Evolutionary conservation across 495 filamentous ascomycete species (phyloP).

Genomic region (Lophiostoma macrostomum): DNA sequence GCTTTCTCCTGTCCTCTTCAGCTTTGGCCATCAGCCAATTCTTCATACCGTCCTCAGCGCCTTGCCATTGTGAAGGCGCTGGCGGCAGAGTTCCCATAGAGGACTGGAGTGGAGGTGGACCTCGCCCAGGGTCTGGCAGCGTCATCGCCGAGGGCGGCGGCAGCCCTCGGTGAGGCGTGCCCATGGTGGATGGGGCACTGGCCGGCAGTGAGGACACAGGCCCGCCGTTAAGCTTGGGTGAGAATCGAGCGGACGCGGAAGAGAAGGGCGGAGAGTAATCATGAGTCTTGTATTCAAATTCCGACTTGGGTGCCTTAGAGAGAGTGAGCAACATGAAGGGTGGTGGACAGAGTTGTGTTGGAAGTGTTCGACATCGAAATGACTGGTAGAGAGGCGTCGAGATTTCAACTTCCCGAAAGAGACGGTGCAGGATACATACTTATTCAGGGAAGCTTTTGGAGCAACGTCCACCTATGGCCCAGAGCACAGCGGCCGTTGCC

Average conservation of each 20-base stretch:
- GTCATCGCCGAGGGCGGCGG: slow-evolving; percentile 73
- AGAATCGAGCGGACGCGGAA: slow-evolving; percentile 55
- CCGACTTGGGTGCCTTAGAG: slow-evolving; percentile 56
- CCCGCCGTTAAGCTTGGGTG: slow-evolving; percentile 54
- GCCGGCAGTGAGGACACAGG: slow-evolving; percentile 45
- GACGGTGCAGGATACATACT: slow-evolving; percentile 30
- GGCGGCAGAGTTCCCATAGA: slow-evolving; percentile 57
- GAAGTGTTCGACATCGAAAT: slow-evolving; percentile 23
- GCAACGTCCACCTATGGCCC: slow-evolving; percentile 31
- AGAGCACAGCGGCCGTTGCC: slow-evolving; percentile 28
- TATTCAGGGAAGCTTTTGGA: slow-evolving; percentile 27
- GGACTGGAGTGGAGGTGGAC: slow-evolving; percentile 19
- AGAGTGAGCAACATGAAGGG: slow-evolving; percentile 62
- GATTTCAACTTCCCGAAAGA: slow-evolving; percentile 15
- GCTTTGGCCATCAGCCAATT: slow-evolving; percentile 77
- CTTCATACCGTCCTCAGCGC: slow-evolving; percentile 74
- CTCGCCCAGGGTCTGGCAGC: slow-evolving; percentile 44
- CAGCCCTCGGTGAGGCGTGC: slow-evolving; percentile 70
- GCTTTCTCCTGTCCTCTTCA: slow-evolving; percentile 79
- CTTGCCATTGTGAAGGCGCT: slow-evolving; percentile 69
- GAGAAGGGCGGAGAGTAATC: slow-evolving; percentile 61
- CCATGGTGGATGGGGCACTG: slow-evolving; percentile 52
- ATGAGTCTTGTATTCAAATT: slow-evolving; percentile 67
- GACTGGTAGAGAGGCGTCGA: slow-evolving; percentile 19
- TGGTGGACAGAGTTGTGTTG: slow-evolving; percentile 8